Percentiles rank a stretch among this genome's conserved stretches.
Evolutionary conservation across 1,139 yeast genomes (phyloP).

Genomic region (Geotrichum fermentans): DNA sequence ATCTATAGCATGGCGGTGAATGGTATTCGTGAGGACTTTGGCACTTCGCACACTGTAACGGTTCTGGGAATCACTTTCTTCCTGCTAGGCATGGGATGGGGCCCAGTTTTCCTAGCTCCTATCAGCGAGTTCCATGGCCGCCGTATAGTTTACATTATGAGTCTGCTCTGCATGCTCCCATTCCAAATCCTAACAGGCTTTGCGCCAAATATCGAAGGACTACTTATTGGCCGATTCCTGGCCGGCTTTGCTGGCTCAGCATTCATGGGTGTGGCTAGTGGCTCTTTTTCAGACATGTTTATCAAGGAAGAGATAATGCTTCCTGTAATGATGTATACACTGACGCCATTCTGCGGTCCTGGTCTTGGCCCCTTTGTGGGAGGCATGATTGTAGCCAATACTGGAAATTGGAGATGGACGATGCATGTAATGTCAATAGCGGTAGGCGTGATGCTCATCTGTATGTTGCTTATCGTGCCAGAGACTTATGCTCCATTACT

Average conservation of each 20-base stretch:
- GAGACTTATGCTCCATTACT: constrained; percentile 71
- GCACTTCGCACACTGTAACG: constrained; percentile 54
- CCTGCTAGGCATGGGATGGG: constrained; percentile 63
- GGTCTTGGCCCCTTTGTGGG: constrained; percentile 66
- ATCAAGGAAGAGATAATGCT: constrained; percentile 55
- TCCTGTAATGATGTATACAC: constrained; percentile 66
- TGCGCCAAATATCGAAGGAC: constrained; percentile 56
- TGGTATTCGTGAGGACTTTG: constrained; percentile 46
- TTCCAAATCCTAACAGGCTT: constrained; percentile 66
- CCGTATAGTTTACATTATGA: constrained; percentile 55
- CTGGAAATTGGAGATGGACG: constrained; percentile 52
- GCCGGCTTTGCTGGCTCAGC: constrained; percentile 67
- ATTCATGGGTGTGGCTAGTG: constrained; percentile 73
- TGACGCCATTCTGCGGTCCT: constrained; percentile 74
- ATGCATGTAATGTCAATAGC: constrained; percentile 64
- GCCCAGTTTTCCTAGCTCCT: constrained; percentile 70
- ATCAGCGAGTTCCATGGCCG: constrained; percentile 71
- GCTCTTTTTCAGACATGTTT: constrained; percentile 63
- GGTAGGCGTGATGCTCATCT: constrained; percentile 53
- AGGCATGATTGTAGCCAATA: constrained; percentile 55
- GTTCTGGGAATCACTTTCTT: constrained; percentile 60
- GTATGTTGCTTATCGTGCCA: constrained; percentile 49
- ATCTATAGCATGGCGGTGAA: constrained; percentile 54
- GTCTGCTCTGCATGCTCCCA: constrained; percentile 52
- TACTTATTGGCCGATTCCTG: constrained; percentile 61